These are phyloP conservation scores for Solanum hybrid DNA, from an alignment of 305 asterid genomes.

Conservation along the genomic window DNA sequence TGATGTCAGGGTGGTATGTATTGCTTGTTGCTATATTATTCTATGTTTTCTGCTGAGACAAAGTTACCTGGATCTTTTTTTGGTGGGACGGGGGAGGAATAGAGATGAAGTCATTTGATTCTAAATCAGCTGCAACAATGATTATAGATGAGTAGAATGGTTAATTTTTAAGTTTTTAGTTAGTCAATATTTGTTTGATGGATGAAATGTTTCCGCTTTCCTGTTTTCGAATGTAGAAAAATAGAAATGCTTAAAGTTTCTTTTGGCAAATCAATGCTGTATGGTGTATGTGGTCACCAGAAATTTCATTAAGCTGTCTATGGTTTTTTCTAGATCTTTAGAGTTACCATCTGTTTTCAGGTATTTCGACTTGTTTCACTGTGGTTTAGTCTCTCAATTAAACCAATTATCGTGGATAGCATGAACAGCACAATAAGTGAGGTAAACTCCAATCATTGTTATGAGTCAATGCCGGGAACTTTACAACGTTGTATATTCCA, in stretches of 20 bases:
- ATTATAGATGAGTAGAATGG: neutral
- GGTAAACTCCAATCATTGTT: slow-evolving; percentile 32
- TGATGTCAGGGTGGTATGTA: slow-evolving; percentile 87
- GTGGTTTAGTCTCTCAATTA: slow-evolving; percentile 81
- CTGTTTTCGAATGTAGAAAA: neutral
- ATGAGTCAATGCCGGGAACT: neutral
- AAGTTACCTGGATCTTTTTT: neutral
- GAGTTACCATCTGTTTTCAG: slow-evolving; percentile 25
- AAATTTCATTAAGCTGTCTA: slow-evolving; percentile 2
- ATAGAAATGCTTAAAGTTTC: neutral
- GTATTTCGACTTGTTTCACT: slow-evolving; percentile 94
- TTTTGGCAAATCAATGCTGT: neutral
- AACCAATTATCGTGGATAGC: slow-evolving; percentile 62
- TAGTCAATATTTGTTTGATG: neutral
- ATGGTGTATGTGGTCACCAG: neutral
- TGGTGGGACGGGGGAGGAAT: neutral
- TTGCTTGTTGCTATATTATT: neutral
- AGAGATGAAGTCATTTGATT: neutral
- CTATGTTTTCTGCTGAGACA: slow-evolving; percentile 8
- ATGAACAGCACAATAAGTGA: slow-evolving; percentile 68
- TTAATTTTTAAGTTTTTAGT: neutral
- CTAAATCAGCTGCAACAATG: neutral
- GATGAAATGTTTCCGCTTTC: neutral
- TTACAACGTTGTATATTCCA: neutral
- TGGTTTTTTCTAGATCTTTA: neutral